Conservation (phyloP, 2,329 filamentous ascomycete genomes). For the Tothia fuscella region DNA sequence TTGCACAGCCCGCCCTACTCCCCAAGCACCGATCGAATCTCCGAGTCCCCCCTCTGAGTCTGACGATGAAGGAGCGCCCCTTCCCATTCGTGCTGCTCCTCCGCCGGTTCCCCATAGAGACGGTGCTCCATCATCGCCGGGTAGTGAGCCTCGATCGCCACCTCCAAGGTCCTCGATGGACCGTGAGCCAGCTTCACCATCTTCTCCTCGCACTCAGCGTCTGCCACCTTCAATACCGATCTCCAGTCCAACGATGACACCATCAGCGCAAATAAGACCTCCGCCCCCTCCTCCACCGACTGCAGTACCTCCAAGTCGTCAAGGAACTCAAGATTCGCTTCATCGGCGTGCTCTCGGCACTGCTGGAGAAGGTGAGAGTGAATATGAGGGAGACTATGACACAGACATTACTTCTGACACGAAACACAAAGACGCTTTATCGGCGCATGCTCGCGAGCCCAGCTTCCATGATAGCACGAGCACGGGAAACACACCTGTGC, state of each 20-base stretch:
- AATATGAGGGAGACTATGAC: slow-evolving; percentile 96
- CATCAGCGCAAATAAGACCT: slow-evolving; percentile 22
- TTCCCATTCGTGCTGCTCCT: slow-evolving; percentile 14
- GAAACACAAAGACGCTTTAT: slow-evolving; percentile 88
- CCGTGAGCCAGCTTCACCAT: slow-evolving; percentile 33
- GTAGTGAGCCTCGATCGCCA: slow-evolving; percentile 8
- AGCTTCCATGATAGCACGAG: slow-evolving; percentile 56
- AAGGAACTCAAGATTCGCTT: slow-evolving; percentile 20
- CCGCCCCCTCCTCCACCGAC: slow-evolving; percentile 37
- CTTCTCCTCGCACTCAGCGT: slow-evolving; percentile 31
- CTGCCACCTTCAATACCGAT: slow-evolving; percentile 22
- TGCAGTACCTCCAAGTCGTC: slow-evolving; percentile 26
- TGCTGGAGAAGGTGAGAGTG: slow-evolving; percentile 69
- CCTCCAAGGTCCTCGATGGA: slow-evolving; percentile 13
- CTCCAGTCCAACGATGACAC: slow-evolving; percentile 9
- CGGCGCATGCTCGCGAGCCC: slow-evolving; percentile 64
- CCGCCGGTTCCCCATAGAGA: slow-evolving; percentile 20
- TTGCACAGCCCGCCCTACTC: slow-evolving; percentile 28
- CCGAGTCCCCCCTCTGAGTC: slow-evolving; percentile 73
- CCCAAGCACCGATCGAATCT: slow-evolving; percentile 43
- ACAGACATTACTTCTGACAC: slow-evolving; percentile 91
- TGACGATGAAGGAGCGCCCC: slow-evolving; percentile 54
- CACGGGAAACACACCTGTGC: slow-evolving; percentile 41
- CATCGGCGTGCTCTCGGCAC: slow-evolving; percentile 32
- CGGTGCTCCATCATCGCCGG: slow-evolving; percentile 16